Evolutionary conservation across 106 monocot genomes (phyloP).

Genomic region (Alisma plantagoaquatica): DNA sequence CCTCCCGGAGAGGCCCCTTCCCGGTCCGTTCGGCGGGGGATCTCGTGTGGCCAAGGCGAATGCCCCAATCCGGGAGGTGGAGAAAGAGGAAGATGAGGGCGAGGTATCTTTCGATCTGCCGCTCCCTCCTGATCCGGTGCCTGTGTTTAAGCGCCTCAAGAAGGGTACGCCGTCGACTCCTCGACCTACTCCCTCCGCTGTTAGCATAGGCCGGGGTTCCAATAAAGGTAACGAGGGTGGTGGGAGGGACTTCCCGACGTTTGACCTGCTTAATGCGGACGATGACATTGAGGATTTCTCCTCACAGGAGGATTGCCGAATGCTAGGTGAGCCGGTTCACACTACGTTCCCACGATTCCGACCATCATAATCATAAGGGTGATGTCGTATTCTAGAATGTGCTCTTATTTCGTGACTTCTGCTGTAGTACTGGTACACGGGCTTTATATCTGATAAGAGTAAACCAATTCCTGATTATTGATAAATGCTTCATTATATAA

Average conservation of each 20-base stretch:
- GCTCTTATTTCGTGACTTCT: no score
- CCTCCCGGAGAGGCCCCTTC: neutral
- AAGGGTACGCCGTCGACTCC: constrained; percentile 22
- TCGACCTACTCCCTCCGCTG: no score
- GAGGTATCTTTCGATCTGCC: no score
- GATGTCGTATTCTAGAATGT: no score
- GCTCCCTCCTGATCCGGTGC: constrained; percentile 4
- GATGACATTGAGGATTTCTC: constrained; percentile 92
- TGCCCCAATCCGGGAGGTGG: no score
- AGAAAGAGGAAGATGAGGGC: constrained; percentile 11
- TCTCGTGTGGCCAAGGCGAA: neutral
- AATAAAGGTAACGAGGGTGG: constrained; percentile 1
- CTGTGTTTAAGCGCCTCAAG: constrained; percentile 35
- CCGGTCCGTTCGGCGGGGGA: neutral
- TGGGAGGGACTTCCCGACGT: neutral
- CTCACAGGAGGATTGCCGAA: constrained; percentile 42
- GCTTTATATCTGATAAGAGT: no score
- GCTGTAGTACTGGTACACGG: no score
- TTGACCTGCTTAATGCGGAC: constrained; percentile 13
- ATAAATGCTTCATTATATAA: no score
- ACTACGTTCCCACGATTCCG: no score
- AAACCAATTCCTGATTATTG: no score
- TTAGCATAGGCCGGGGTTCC: no score
- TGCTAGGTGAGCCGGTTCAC: constrained; percentile 25
- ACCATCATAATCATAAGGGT: no score